Evolutionary conservation across 345 rosid species (phyloP), one percentile per base, ranked within the genome.

Genomic region (Sonneratia alba): DNA sequence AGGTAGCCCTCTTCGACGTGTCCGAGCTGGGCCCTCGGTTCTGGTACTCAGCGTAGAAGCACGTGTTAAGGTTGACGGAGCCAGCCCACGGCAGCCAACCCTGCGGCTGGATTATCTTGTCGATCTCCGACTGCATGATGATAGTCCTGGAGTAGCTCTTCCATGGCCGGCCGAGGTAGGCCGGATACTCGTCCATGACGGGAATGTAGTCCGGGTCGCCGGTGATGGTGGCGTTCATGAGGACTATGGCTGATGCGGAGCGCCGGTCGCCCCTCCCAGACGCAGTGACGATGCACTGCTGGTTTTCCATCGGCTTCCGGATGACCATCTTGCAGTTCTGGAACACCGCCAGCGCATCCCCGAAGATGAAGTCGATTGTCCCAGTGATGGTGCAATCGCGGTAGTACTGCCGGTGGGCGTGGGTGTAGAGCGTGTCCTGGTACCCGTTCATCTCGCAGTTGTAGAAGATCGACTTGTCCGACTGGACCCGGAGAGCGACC

Each of bases 81-180:
- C 90, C 94, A 0, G 36, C 3, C 92, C 89, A 86, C 0, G 82
- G 85, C 21, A 72, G 0, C 91, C 90, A 93, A 0, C 98, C 97
- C 4, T 87, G 78, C 0, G 93, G 92, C 27, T 75, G 85, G 16
- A 90, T 85, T 62, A 87, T 59, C 45, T 80, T 83, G 6, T 83
- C 89, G 4, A 93, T 80, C 34, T 71, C 65, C 6, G 90, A 81
- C 48, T 83, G 83, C 87, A 89, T 84, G 74, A 86, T 67, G 38
- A 93, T 69, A 3, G 93, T 87, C 73, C 83, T 85, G 9, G 98
- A 81, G 77, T 38, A 86, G 69, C 67, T 43, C 64, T 80, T 84
- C 91, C 89, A 86, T 7, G 98, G 98, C 7, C 98, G 86, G 4
- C 95, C 98, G 0, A 93, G 87, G 77, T 82, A 91, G 0, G 89